Evolutionary conservation across 2,329 filamentous ascomycete genomes (phyloP), one percentile per base, ranked within the genome.

Genomic region (Trichoderma gracile): DNA sequence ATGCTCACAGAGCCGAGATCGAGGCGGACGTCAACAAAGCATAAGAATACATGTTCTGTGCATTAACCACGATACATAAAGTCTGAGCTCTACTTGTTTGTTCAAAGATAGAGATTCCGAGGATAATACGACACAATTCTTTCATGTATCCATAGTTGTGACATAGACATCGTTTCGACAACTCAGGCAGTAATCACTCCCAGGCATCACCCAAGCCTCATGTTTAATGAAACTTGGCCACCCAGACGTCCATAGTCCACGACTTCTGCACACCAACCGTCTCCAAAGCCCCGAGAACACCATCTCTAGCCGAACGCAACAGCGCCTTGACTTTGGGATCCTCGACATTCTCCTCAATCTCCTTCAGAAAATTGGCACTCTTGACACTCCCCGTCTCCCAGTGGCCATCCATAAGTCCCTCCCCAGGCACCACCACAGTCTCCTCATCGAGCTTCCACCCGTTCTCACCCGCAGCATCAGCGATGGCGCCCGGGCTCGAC

Each of bases 241-340:
- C 69, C 78, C 79, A 81, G 19, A 78, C 76, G 72, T 80, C 78
- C 78, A 81, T 80, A 23, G 75, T 77, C 59, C 72, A 73, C 23
- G 77, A 73, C 33, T 70, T 70, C 43, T 72, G 71, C 2, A 74
- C 74, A 0, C 71, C 72, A 33, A 72, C 65, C 3, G 67, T 70
- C 7, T 68, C 70, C n/a, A 76, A 57, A 0, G 73, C 71, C 8
- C 68, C 70, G 33, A 75, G 50, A 5, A 74, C 69, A 10, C 77
- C 75, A 53, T 78, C 75, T 53, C 74, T 69, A 9, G 71, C 68
- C 1, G 76, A 72, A 10, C 65, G 50, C 47, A 77, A 65, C 38
- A 76, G 63, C 0, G 66, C 63, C 55, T 67, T 72, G 6, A 76
- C 71, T 57, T 72, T 72, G 43, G 73, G 70, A 43, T 72, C 68